phyloP scores from a whole-genome alignment of 164 flowering plant genomes.

The Santalum album region DNA sequence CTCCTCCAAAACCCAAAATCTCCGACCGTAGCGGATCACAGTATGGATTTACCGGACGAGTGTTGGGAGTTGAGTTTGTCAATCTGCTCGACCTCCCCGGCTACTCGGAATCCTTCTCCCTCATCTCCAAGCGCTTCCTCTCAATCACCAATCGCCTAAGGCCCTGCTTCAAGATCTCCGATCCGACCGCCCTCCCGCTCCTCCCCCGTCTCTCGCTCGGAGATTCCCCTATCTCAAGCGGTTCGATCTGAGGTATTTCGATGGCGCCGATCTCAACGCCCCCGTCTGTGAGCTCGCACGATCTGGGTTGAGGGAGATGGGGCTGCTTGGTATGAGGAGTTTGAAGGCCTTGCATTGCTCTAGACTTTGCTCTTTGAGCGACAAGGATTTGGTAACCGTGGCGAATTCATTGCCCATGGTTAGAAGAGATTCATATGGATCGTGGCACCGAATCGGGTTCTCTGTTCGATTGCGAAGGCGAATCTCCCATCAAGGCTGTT shows the following conservation, averaged over 20 bases:
- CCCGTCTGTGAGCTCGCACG: conserved; percentile 21
- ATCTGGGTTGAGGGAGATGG: conserved; percentile 12
- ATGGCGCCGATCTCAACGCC: conserved; percentile 18
- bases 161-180: conserved; percentile 21
- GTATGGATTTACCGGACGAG: conserved; percentile 41
- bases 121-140: conserved; percentile 40
- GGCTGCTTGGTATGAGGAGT: too few relatives aligned
- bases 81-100: conserved; percentile 14
- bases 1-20: too few relatives aligned
- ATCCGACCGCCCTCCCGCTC: conserved; percentile 17
- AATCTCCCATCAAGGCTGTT: too few relatives aligned
- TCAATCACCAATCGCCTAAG: conserved; percentile 39
- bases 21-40: background rate
- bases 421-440: conserved; percentile 5
- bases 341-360: too few relatives aligned
- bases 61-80: conserved; percentile 46
- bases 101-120: conserved; percentile 34
- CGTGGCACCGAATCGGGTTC: conserved; percentile 13
- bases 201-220: conserved; percentile 15
- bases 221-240: conserved; percentile 36
- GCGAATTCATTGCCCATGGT: too few relatives aligned
- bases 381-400: too few relatives aligned
- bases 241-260: conserved; percentile 15
- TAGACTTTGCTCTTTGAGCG: too few relatives aligned
- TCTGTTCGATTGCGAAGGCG: too few relatives aligned